phyloP scores from a whole-genome alignment of 208 protist genomes.

The Trypanosoma boissoni region DNA sequence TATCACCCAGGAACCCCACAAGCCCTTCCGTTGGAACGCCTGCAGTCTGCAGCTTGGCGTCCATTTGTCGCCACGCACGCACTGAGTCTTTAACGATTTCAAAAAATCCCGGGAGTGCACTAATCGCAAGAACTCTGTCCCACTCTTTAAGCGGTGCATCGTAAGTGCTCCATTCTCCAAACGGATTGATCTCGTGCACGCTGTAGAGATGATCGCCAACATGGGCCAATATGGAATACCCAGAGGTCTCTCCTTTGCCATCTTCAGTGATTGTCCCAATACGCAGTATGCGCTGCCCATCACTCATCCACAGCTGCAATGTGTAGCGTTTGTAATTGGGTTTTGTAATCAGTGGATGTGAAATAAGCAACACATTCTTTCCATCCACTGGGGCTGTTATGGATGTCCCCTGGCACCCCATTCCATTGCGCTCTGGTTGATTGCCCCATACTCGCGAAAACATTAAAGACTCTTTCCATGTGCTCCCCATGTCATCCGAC shows the following conservation, averaged over 20 bases:
- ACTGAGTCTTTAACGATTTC: not conserved
- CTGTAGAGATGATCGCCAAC: not conserved
- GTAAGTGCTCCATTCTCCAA: too few species aligned
- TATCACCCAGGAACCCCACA: slow-evolving; percentile 4
- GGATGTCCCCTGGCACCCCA: not conserved
- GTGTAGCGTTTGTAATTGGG: not conserved
- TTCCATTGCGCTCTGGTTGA: not conserved
- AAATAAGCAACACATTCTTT: slow-evolving; percentile 6
- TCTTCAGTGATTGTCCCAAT: slow-evolving; percentile 1
- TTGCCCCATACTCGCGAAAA: too few species aligned
- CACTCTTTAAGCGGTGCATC: too few species aligned
- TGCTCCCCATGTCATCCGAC: slow-evolving; percentile 8
- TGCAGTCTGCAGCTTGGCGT: not conserved
- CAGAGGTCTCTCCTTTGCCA: not conserved
- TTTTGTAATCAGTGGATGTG: not conserved
- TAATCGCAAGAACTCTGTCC: too few species aligned
- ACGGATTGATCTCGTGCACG: slow-evolving; percentile 1
- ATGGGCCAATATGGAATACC: slow-evolving; percentile 4
- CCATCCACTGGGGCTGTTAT: not conserved
- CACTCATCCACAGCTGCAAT: slow-evolving; percentile 11
- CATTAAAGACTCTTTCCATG: slow-evolving; percentile 7
- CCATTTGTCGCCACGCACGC: not conserved
- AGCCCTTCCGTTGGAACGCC: slow-evolving; percentile 4
- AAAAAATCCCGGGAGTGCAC: not conserved
- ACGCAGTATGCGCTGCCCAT: slow-evolving; percentile 1